These are phyloP conservation scores for Xylaria intraflava DNA, from an alignment of 495 filamentous ascomycete genomes.

Conservation along the genomic window DNA sequence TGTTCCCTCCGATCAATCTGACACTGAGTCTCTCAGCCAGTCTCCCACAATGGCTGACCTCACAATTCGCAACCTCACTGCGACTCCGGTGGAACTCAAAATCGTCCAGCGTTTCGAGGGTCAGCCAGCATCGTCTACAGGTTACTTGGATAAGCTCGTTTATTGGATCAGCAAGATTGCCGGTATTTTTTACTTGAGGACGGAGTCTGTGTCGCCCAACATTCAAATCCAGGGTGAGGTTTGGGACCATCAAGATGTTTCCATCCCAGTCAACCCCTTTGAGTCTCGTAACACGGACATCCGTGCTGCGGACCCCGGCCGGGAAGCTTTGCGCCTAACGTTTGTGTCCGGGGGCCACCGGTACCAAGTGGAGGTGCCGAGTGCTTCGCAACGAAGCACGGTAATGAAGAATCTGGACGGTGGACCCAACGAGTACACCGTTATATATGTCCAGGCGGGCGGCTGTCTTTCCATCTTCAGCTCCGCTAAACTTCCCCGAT, in stretches of 20 bases:
- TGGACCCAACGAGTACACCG: conserved; percentile 53
- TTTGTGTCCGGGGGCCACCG: conserved; percentile 34
- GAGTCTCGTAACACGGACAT: conserved; percentile 28
- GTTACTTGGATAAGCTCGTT: conserved; percentile 26
- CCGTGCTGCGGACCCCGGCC: conserved; percentile 28
- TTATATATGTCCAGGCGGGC: conserved; percentile 59
- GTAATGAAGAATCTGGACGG: conserved; percentile 27
- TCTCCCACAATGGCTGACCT: conserved; percentile 39
- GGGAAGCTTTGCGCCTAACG: conserved; percentile 39
- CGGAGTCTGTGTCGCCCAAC: conserved; percentile 15
- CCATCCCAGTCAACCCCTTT: conserved; percentile 33
- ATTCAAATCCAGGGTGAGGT: conserved; percentile 17
- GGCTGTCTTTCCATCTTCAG: conserved; percentile 72
- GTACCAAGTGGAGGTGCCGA: conserved; percentile 36
- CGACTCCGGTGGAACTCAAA: conserved; percentile 64
- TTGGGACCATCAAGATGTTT: conserved; percentile 28
- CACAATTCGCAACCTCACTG: conserved; percentile 83
- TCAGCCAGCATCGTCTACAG: conserved; percentile 18
- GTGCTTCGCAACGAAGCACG: conserved; percentile 27
- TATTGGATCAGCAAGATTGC: conserved; percentile 50
- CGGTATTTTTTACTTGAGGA: conserved; percentile 27
- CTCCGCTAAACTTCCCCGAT: conserved; percentile 59
- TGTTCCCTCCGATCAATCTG: not conserved
- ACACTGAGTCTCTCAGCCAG: conserved; percentile 4
- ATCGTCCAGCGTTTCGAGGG: conserved; percentile 65